Conservation (phyloP, 2,329 filamentous ascomycete genomes). For the Exutisphaerella laricina region DNA sequence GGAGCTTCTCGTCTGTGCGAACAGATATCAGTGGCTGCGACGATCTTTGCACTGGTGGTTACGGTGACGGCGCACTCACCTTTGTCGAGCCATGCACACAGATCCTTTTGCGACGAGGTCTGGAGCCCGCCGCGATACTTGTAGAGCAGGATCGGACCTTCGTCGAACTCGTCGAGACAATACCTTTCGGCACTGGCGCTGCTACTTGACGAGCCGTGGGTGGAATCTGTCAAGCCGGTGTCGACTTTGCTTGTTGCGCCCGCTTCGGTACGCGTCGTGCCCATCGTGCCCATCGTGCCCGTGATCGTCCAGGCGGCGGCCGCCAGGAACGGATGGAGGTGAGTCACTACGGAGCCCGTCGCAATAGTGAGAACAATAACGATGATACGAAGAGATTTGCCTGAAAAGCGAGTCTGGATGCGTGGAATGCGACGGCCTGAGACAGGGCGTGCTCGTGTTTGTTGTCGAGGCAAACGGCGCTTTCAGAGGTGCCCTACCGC, state of each 20-base stretch:
- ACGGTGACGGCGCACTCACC: conserved; percentile 20
- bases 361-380: conserved; percentile 4
- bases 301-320: conserved; percentile 10
- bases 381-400: no score
- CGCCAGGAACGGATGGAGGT: conserved; percentile 12
- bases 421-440: conserved; percentile 17
- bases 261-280: conserved; percentile 16
- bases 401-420: conserved; percentile 12
- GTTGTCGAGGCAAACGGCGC: conserved; percentile 6
- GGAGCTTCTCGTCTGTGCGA: conserved; percentile 38
- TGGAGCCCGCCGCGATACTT: conserved; percentile 41
- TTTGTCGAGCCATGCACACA: conserved; percentile 37
- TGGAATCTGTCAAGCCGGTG: conserved; percentile 43
- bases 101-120: conserved; percentile 41
- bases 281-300: conserved; percentile 19
- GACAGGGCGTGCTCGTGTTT: conserved; percentile 13
- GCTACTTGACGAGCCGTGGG: conserved; percentile 33
- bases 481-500: conserved; percentile 4
- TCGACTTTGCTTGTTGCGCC: conserved; percentile 19
- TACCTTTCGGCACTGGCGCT: conserved; percentile 38
- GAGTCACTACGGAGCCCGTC: conserved; percentile 14
- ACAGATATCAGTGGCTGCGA: not conserved
- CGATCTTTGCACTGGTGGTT: not conserved
- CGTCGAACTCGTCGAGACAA: conserved; percentile 41
- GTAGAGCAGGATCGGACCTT: conserved; percentile 42